Percentiles rank a stretch among this genome's conserved stretches.
phyloP scores from a whole-genome alignment of 2,329 filamentous ascomycete species.

The Cordyceps tenuipes region DNA sequence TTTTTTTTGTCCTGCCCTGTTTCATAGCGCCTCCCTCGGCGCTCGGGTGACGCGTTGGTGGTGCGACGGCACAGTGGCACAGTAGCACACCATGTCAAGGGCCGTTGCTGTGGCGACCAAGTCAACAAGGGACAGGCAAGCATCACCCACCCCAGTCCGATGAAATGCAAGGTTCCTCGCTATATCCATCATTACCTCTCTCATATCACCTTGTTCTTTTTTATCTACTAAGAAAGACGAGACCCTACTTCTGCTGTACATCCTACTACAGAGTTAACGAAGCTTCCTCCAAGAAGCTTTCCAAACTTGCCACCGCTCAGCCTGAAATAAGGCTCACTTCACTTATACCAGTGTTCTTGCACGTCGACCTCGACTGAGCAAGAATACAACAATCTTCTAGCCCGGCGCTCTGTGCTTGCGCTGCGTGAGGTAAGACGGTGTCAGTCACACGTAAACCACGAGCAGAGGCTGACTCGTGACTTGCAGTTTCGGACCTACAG shows the following conservation, averaged over 20 bases:
- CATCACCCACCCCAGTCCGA: constrained; percentile 15
- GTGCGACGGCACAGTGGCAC: constrained; percentile 5
- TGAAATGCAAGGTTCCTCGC: constrained; percentile 16
- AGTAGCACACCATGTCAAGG: background rate
- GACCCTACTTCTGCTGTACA: constrained; percentile 13
- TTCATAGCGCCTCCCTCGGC: constrained; percentile 10
- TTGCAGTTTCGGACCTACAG: constrained; percentile 37
- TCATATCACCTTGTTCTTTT: constrained; percentile 6
- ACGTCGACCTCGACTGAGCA: constrained; percentile 42
- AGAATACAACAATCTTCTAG: constrained; percentile 36
- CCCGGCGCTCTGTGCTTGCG: constrained; percentile 76
- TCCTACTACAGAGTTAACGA: constrained; percentile 10
- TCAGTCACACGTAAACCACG: background rate
- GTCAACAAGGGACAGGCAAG: constrained; percentile 23
- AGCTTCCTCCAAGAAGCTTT: constrained; percentile 4
- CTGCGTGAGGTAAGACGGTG: constrained; percentile 62
- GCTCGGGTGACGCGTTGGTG: constrained; percentile 11
- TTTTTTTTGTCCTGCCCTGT: constrained; percentile 3
- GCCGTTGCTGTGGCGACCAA: constrained; percentile 26
- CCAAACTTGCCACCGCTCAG: constrained; percentile 18
- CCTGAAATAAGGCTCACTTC: constrained; percentile 26
- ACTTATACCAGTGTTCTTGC: constrained; percentile 15
- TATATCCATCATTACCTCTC: constrained; percentile 19
- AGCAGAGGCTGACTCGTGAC: constrained; percentile 20
- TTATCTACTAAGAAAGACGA: constrained; percentile 10